Evolutionary conservation across 148 eudicot species (phyloP).

Genomic region (Fagopyrum tataricum): DNA sequence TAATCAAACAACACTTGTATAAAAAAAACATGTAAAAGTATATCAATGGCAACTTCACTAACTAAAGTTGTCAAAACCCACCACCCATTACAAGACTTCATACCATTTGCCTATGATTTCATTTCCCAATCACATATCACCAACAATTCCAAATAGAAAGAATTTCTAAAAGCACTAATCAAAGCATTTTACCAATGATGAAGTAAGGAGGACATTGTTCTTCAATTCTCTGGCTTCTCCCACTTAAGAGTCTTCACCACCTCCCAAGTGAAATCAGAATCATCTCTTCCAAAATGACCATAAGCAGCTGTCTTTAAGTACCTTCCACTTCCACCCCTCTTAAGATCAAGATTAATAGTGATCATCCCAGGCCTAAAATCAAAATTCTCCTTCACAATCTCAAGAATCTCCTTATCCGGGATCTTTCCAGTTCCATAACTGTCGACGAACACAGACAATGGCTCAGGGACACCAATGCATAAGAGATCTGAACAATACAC

Average conservation of each 20-base stretch:
- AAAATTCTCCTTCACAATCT: slow-evolving; percentile 40
- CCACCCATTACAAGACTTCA: background rate
- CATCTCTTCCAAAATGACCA: slow-evolving; percentile 43
- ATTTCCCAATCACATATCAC: background rate
- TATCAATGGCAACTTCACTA: background rate
- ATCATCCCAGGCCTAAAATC: slow-evolving; percentile 49
- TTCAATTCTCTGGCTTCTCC: slow-evolving; percentile 32
- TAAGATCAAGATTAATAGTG: slow-evolving; percentile 32
- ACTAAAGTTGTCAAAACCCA: background rate
- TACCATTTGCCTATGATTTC: background rate
- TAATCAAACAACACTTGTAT: background rate
- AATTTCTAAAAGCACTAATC: background rate
- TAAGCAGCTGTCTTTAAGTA: slow-evolving; percentile 45
- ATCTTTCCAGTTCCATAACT: slow-evolving; percentile 38
- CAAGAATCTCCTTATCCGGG: slow-evolving; percentile 36
- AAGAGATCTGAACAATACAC: slow-evolving; percentile 43
- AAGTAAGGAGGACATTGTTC: no score
- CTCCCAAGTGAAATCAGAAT: slow-evolving; percentile 44
- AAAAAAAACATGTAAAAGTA: no score
- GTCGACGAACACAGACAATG: slow-evolving; percentile 43
- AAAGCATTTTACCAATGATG: background rate
- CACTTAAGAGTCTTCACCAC: slow-evolving; percentile 41
- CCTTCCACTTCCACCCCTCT: slow-evolving; percentile 34
- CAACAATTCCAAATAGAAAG: background rate
- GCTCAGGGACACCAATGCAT: slow-evolving; percentile 48